Evolutionary conservation across 2,329 filamentous ascomycete species (phyloP).

Genomic region (Claviceps sp.): DNA sequence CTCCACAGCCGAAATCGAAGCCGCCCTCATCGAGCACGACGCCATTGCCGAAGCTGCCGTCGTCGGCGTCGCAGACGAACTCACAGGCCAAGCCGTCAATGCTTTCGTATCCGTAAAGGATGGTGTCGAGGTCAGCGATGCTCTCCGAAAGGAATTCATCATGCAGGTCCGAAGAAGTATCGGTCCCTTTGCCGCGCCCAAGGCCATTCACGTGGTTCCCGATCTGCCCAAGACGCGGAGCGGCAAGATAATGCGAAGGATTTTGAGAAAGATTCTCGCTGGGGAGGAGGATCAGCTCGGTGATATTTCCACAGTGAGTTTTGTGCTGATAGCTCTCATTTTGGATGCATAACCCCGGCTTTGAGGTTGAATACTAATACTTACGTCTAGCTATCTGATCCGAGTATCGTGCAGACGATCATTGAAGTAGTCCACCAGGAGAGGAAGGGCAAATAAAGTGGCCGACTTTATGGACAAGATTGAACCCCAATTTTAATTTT

Average conservation of each 20-base stretch:
- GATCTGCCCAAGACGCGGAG: slow-evolving; percentile 95
- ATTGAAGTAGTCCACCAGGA: slow-evolving; percentile 63
- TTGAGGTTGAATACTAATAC: neutral
- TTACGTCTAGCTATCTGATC: slow-evolving; percentile 64
- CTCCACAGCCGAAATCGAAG: slow-evolving; percentile 95
- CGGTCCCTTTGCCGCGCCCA: slow-evolving; percentile 91
- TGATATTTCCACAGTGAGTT: slow-evolving; percentile 73
- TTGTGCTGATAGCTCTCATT: too few relatives aligned
- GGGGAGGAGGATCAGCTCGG: slow-evolving; percentile 96
- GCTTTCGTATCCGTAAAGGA: slow-evolving; percentile 93
- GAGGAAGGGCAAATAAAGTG: slow-evolving; percentile 25
- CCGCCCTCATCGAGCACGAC: slow-evolving; percentile 84
- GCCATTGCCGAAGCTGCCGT: slow-evolving; percentile 88
- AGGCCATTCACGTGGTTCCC: slow-evolving; percentile 79
- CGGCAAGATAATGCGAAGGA: slow-evolving; percentile 97
- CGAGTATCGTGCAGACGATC: slow-evolving; percentile 78
- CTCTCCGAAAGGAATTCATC: slow-evolving; percentile 83
- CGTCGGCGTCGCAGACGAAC: slow-evolving; percentile 82
- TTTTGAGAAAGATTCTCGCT: slow-evolving; percentile 91
- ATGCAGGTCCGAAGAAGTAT: slow-evolving; percentile 95
- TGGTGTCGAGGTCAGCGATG: slow-evolving; percentile 59
- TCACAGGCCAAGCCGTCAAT: slow-evolving; percentile 94
- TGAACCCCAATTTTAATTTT: too few relatives aligned
- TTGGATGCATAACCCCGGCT: too few relatives aligned
- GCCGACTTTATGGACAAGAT: neutral